Evolutionary conservation across 2,329 filamentous ascomycete species (phyloP), one percentile per base, ranked within the genome.

Genomic region (Penicillium sp.): DNA sequence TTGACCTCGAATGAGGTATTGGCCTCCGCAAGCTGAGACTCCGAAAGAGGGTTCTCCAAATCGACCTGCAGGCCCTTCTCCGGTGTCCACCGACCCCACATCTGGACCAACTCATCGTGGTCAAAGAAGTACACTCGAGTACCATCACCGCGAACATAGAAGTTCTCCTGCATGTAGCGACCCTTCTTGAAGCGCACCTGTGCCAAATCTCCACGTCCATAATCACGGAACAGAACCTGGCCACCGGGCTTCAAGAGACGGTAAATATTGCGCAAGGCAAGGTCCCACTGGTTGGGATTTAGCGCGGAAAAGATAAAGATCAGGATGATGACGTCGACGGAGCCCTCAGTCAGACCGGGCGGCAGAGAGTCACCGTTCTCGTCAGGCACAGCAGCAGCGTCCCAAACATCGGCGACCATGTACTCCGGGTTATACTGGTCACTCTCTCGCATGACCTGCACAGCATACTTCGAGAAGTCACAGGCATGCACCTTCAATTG

Each of bases 61-160:
- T 64, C 62, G 11, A 69, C 58, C 35, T 65, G 67, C 10, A 77
- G 56, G 4, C 74, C 74, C 44, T 66, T 68, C 57, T 75, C 67
- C 8, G 71, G 71, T 5, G 68, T 72, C 76, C 65, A 76, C 33
- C 83, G 84, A 25, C 81, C 81, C 93, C 93, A 98, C 58, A 98
- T 93, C 44, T 83, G 75, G 53, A 84, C 82, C 53, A 99, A 79
- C 77, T 99, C 89, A 33, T 93, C 88, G 73, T 87, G 83, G 56
- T 97, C 93, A 70, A 99, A 99, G 76, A 99, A 99, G 76, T 98
- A 99, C 0, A 99, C 95, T 7, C 95, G 85, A 4, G 95, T 99
- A 1, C 95, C 95, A 74, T 99, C 95, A 1, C 95, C 95, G 33
- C 95, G 83, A 45, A 97, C 90, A 73, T 99, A 99, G 69, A 99